Conservation (phyloP, 768 basidiomycete genomes). For the Psilocybe subaeruginosa region DNA sequence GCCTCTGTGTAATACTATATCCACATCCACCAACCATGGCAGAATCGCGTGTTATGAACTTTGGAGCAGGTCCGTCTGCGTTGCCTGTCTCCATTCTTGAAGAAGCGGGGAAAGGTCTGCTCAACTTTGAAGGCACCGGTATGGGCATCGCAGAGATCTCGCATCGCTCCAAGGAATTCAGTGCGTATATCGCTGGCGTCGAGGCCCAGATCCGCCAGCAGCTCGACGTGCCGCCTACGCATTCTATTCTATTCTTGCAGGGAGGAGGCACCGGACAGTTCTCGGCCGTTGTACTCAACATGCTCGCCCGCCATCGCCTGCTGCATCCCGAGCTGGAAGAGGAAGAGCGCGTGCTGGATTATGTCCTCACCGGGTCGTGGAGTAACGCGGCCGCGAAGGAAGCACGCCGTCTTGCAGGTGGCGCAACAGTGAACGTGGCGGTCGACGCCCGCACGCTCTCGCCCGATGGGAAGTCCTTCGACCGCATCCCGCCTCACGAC, state of each 20-base stretch:
- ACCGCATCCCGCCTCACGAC: conserved; percentile 75
- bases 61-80: conserved; percentile 93
- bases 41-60: conserved; percentile 70
- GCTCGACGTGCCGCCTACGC: conserved; percentile 81
- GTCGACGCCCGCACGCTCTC: conserved; percentile 69
- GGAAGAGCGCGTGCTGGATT: conserved; percentile 74
- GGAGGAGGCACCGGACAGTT: conserved; percentile 95
- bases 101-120: conserved; percentile 81
- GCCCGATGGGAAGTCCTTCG: conserved; percentile 69
- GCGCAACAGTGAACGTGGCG: conserved; percentile 62
- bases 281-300: conserved; percentile 89
- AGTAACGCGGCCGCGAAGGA: conserved; percentile 86
- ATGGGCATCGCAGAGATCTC: conserved; percentile 97
- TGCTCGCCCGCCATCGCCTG: conserved; percentile 84
- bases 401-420: conserved; percentile 69
- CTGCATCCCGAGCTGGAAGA: conserved; percentile 61
- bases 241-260: conserved; percentile 90
- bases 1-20: neutral
- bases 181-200: conserved; percentile 62
- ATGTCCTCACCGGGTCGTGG: conserved; percentile 93
- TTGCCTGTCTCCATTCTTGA: conserved; percentile 86
- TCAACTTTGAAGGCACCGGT: conserved; percentile 89
- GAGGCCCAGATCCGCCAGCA: conserved; percentile 73
- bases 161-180: conserved; percentile 92
- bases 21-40: conserved; percentile 9